Percentiles rank a stretch among this genome's conserved stretches.
Evolutionary conservation across 2,329 filamentous ascomycete genomes (phyloP).

Genomic region (Ceratocystiopsis brevicomis): DNA sequence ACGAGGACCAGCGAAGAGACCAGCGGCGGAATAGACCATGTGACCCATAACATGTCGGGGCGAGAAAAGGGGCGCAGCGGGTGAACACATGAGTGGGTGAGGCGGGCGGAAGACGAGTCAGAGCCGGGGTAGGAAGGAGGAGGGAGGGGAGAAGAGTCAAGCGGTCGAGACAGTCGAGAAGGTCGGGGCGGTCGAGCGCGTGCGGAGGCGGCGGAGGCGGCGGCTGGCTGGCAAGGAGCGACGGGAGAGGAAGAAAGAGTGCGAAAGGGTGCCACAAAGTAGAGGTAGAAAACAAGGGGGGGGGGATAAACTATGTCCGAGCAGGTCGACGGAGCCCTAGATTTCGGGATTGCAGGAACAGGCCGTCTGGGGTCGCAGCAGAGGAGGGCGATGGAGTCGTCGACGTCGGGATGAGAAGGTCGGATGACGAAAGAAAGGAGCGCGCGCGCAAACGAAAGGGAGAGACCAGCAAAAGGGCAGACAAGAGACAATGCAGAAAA

Average conservation of each 20-base stretch:
- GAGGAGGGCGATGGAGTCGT: neutral
- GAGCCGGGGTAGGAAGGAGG: neutral
- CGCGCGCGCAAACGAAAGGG: slow-evolving; percentile 3
- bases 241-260: neutral
- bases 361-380: neutral
- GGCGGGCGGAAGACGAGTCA: neutral
- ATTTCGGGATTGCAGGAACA: too few species aligned
- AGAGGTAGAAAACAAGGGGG: neutral
- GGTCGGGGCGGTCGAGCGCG: neutral
- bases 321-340: too few species aligned
- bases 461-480: neutral
- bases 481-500: neutral
- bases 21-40: slow-evolving; percentile 23
- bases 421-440: slow-evolving; percentile 5
- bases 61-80: slow-evolving; percentile 6
- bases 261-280: neutral
- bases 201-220: too few species aligned
- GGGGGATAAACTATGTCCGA: neutral
- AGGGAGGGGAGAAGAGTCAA: neutral
- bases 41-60: slow-evolving; percentile 30
- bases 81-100: slow-evolving; percentile 6
- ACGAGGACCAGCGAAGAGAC: slow-evolving; percentile 25
- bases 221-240: too few species aligned
- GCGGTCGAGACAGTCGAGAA: neutral
- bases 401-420: neutral